Evolutionary conservation across 2,329 filamentous ascomycete genomes (phyloP).

Genomic region (Cytospora schulzeri): DNA sequence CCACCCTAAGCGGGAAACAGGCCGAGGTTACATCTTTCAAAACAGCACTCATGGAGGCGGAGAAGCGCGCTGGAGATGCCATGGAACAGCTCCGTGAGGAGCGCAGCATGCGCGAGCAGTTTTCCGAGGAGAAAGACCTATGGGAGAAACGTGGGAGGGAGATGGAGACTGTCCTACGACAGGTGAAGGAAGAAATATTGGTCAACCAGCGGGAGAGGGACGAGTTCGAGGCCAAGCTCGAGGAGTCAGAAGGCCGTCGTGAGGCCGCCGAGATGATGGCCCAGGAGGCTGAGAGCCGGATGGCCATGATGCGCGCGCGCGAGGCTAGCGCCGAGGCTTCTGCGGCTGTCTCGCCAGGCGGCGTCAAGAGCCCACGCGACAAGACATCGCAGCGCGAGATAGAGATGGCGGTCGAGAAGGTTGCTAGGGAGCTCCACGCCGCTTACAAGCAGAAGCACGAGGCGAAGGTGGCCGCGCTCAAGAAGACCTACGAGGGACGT

Average conservation of each 20-base stretch:
- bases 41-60: conserved; percentile 83
- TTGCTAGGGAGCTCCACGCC: conserved; percentile 88
- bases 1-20: conserved; percentile 88
- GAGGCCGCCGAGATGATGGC: conserved; percentile 76
- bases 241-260: conserved; percentile 74
- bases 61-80: conserved; percentile 85
- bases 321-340: conserved; percentile 47
- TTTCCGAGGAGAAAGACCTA: conserved; percentile 73
- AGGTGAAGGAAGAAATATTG: conserved; percentile 80
- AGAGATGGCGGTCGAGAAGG: conserved; percentile 83
- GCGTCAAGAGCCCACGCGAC: conserved; percentile 37
- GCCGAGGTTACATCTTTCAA: conserved; percentile 88
- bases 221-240: conserved; percentile 72
- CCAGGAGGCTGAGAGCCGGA: conserved; percentile 74
- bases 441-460: conserved; percentile 98
- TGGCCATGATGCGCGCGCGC: conserved; percentile 71
- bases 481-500: conserved; percentile 79
- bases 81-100: conserved; percentile 83
- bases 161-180: conserved; percentile 79
- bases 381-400: conserved; percentile 60
- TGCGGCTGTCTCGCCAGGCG: conserved; percentile 41
- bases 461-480: conserved; percentile 89
- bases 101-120: conserved; percentile 66
- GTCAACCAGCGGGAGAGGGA: conserved; percentile 79
- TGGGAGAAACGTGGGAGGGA: conserved; percentile 87